phyloP scores from a whole-genome alignment of 139 green algal genomes.

The Chloropicon primus region DNA sequence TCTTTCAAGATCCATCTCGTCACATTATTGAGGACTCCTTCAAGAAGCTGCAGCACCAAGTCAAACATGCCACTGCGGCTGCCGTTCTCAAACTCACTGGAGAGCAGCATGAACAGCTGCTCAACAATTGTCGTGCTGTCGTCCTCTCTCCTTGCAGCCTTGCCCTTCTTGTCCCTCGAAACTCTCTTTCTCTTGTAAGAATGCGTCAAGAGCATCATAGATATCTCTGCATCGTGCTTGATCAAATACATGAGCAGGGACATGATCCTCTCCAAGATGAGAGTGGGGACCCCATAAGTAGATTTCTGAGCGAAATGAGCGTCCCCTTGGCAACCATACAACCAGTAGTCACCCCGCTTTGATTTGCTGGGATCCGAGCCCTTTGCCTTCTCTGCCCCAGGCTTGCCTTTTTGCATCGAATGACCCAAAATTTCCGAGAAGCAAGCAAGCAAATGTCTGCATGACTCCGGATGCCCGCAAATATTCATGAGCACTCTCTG shows the following conservation, averaged over 20 bases:
- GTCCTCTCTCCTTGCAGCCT: neutral
- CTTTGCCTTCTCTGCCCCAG: too few species aligned
- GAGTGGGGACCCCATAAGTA: neutral
- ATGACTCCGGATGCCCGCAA: neutral
- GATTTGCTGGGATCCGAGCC: too few species aligned
- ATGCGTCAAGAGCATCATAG: neutral
- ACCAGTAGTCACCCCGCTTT: neutral
- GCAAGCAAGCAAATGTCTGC: neutral
- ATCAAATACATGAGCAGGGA: neutral
- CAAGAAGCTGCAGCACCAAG: neutral
- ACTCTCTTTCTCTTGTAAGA: neutral
- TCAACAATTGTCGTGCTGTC: neutral
- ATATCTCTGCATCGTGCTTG: neutral
- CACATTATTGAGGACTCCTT: neutral
- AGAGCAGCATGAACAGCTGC: neutral
- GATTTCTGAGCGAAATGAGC: neutral
- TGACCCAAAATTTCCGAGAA: neutral
- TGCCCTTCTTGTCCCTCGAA: neutral
- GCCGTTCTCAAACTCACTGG: neutral
- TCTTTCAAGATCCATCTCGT: neutral
- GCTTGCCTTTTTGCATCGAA: neutral
- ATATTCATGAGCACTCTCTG: neutral
- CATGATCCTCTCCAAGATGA: neutral
- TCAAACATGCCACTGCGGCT: neutral
- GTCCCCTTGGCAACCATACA: neutral